Evolutionary conservation across 2,329 filamentous ascomycete genomes (phyloP).

Genomic region (Allantophomopsis lycopodina): DNA sequence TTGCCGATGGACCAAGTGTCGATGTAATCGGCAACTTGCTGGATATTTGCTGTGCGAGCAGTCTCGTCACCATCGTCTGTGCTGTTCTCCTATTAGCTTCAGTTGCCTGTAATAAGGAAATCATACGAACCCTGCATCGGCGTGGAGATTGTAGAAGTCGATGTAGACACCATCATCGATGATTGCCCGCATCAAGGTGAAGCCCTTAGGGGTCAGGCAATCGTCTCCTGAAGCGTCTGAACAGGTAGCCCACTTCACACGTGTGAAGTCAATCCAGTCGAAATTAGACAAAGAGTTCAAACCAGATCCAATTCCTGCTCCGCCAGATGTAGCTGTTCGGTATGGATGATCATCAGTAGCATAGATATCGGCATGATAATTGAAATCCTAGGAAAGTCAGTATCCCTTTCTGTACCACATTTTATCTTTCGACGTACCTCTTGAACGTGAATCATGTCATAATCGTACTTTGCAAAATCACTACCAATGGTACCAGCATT

Average conservation of each 20-base stretch:
- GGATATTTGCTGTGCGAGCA: constrained; percentile 43
- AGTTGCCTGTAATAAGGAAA: background rate
- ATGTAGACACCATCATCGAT: constrained; percentile 38
- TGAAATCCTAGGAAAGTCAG: constrained; percentile 36
- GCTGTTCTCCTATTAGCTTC: constrained; percentile 7
- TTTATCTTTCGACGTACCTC: constrained; percentile 27
- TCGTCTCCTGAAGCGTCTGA: constrained; percentile 39
- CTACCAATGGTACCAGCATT: constrained; percentile 43
- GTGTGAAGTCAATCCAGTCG: constrained; percentile 38
- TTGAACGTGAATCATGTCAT: constrained; percentile 51
- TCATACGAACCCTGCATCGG: constrained; percentile 41
- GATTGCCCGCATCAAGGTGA: constrained; percentile 48
- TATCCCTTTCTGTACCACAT: background rate
- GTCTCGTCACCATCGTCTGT: constrained; percentile 33
- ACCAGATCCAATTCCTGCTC: constrained; percentile 46
- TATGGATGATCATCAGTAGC: constrained; percentile 41
- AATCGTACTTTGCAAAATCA: constrained; percentile 39
- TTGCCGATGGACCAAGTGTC: constrained; percentile 40
- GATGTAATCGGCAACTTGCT: constrained; percentile 45
- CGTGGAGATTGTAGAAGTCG: constrained; percentile 53
- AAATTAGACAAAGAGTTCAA: constrained; percentile 50
- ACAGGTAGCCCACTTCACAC: constrained; percentile 45
- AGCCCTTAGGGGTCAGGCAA: constrained; percentile 57
- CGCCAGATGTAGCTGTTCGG: constrained; percentile 51
- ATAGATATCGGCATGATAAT: constrained; percentile 52